Evolutionary conservation across 2,329 filamentous ascomycete genomes (phyloP), one percentile per base, ranked within the genome.

Genomic region (Cadophora malorum): DNA sequence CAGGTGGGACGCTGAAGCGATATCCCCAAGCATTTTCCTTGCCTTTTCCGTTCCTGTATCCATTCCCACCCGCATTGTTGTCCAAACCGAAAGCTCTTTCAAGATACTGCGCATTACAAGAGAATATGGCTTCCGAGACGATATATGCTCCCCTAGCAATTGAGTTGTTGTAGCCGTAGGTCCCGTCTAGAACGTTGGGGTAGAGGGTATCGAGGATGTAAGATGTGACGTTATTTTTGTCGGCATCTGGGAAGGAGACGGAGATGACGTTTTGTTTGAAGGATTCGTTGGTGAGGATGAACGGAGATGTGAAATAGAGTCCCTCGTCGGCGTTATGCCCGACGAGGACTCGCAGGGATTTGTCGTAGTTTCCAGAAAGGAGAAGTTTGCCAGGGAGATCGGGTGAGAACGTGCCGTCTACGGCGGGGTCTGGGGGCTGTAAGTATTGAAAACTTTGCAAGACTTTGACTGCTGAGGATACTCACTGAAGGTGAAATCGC

Each of bases 31-130:
- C 83, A 7, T 79, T 62, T 72, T 84, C 83, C 3, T 41, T n/a
- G 2, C 35, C 21, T 9, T 28, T 35, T 1, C 35, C 33, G 10
- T 28, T 35, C 3, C 0, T 21, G 33, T 16, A 7, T 5, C 35
- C 4, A 23, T 23, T 58, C 10, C 33, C 9, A 21, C 19, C 21
- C 5, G 31, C n/a, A 5, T 38, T 23, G 31, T 23, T 16, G n/a
- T 59, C 21, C 33, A 59, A 41, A 41, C 74, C 73, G 74, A 79
- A 83, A 5, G 82, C 85, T 1, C 75, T 77, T 64, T 80, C 79
- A 7, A 87, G 79, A 72, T 81, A 86, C 71, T 82, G 79, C 14
- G 84, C 82, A 72, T 85, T 85, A 80, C 86, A 88, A 35, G 78
- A 77, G 72, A 86, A 85, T 55, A 76, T 65, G 10, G 75, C 67